phyloP scores from a whole-genome alignment of 1,284 basidiomycete genomes.

The Ceratobasidium sp. region DNA sequence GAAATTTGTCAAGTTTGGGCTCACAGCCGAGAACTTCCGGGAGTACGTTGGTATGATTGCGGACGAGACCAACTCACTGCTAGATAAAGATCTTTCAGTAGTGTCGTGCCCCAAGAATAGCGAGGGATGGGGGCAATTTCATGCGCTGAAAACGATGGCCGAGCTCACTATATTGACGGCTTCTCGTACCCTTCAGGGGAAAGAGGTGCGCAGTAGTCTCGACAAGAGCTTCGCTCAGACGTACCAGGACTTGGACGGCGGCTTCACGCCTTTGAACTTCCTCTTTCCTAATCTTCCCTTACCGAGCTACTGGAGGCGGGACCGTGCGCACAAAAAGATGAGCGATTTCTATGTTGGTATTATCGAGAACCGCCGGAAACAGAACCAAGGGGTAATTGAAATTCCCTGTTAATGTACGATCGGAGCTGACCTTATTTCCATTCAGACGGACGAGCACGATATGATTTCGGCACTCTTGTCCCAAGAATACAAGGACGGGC shows the following conservation, averaged over 20 bases:
- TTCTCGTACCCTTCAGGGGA: constrained; percentile 91
- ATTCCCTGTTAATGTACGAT: too few species aligned
- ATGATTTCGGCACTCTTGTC: constrained; percentile 91
- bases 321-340: constrained; percentile 93
- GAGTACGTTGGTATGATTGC: constrained; percentile 93
- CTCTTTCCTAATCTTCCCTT: constrained; percentile 95
- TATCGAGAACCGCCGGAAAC: constrained; percentile 79
- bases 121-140: constrained; percentile 73
- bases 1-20: constrained; percentile 94
- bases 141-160: constrained; percentile 80
- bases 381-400: constrained; percentile 62
- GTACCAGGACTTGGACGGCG: constrained; percentile 92
- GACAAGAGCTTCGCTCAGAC: constrained; percentile 89
- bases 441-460: constrained; percentile 75
- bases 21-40: constrained; percentile 92
- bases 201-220: constrained; percentile 84
- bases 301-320: constrained; percentile 88
- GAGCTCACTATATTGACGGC: constrained; percentile 98
- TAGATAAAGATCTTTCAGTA: constrained; percentile 66
- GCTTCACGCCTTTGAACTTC: constrained; percentile 93
- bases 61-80: constrained; percentile 81
- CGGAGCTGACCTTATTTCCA: background rate
- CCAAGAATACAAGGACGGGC: constrained; percentile 89
- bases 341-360: constrained; percentile 93
- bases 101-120: constrained; percentile 17